Base-by-base conservation (phyloP, 306 rosid genomes). In the Gillenia trifoliata region DNA sequence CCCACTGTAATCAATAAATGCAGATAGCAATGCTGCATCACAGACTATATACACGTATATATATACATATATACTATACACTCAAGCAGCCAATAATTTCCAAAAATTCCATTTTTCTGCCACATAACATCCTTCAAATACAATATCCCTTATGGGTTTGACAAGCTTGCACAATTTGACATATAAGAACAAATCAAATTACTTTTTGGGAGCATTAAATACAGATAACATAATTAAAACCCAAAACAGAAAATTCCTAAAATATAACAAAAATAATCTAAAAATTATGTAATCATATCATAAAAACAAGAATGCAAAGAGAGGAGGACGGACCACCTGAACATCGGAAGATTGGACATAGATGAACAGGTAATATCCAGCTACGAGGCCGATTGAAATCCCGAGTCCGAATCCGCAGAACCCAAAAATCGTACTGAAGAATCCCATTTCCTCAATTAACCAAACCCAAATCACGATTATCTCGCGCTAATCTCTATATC, bases 331-430 rank as follows among this genome's bases (percentile, higher is more conserved):
- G 12, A 38, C 41, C 41, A 91, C 98, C 96, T 85, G 45, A n/a
- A 93, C 94, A 77, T 87, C 77, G 31, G 23, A 45, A 50, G 97
- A 85, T 73, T 91, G 92, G 71, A 75, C 28, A 49, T 83, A 87
- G 68, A 93, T 88, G 86, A 93, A 93, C 77, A 93, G 87, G 70
- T 83, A 86, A 83, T 93, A 93, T 2, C 98, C 98, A 65, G 57
- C 83, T n/a, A 87, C 83, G 45, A 93, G 87, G 29, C 98, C 98
- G 60, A 89, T 63, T 29, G 88, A 78, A 77, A 89, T 89, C 34
- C 97, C 98, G 64, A 91, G 19, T 83, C 97, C 97, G 63, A 93
- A 93, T 78, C 98, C 98, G 70, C 75, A 91, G 65, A 91, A 47
- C 0, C 97, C 91, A 54, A 89, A 78, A 47, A 93, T 60, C 55